Evolutionary conservation across 2,329 filamentous ascomycete genomes (phyloP), one percentile per base, ranked within the genome.

Genomic region (Cytospora leucostoma): DNA sequence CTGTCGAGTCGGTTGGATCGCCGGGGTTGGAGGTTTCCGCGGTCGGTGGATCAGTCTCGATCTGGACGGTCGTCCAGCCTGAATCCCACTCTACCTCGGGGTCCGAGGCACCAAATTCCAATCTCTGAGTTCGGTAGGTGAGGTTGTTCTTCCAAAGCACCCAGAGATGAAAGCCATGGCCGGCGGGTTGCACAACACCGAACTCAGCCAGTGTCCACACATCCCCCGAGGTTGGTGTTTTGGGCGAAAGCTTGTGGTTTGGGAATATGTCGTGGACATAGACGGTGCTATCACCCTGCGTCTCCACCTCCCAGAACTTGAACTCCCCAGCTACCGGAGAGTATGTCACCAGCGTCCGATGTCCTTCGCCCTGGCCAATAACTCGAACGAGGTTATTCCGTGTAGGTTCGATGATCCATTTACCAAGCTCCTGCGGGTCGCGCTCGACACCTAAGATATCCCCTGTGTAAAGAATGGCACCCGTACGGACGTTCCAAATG

Each of bases 271-370:
- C 92, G 66, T 87, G 84, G 15, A 96, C 80, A 10, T 87, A 81
- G 21, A 92, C 74, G 2, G 78, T 80, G 70, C 89, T 82, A 69
- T 84, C 84, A 59, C 88, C 85, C 68, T 88, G 85, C 19, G 90
- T 84, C 59, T 85, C 85, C n/a, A 87, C 76, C 67, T 79, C 82
- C 92, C 93, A 99, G 73, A 99, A 93, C 74, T 97, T 98, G 82
- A 99, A 98, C 72, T 94, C 89, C 40, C 95, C 91, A 49, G 88
- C 85, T 67, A 95, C 87, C 0, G 95, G 94, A 12, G 93, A 97
- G 75, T 93, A 97, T 10, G 92, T 94, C 44, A 92, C 87, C 59
- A 94, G 84, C 15, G 86, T 74, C 47, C 82, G 78, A 60, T 80
- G 79, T 17, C 84, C 84, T 33, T 80, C 77, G 50, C 73, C 78